Evolutionary conservation across 2,329 filamentous ascomycete genomes (phyloP).

Genomic region (Penicillium sp.): DNA sequence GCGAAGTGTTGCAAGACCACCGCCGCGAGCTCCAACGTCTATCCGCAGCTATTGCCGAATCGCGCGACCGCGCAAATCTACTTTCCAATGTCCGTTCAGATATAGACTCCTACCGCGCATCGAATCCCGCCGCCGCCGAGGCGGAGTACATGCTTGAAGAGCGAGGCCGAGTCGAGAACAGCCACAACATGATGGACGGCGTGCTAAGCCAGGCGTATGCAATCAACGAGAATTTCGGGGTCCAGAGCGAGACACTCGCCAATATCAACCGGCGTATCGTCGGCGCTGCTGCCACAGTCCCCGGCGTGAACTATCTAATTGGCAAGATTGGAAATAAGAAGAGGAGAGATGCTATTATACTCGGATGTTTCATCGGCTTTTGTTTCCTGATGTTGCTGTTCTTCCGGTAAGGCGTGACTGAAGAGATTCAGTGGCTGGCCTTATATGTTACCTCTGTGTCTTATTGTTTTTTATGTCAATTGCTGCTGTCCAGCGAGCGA

Average conservation of each 20-base stretch:
- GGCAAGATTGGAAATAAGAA: constrained; percentile 91
- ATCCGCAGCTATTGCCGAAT: constrained; percentile 67
- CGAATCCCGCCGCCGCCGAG: constrained; percentile 77
- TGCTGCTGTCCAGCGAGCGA: constrained; percentile 19
- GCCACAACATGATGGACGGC: constrained; percentile 81
- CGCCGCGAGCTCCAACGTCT: constrained; percentile 75
- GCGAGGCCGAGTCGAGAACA: constrained; percentile 78
- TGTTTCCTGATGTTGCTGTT: constrained; percentile 85
- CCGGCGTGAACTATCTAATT: constrained; percentile 88
- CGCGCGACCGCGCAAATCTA: constrained; percentile 83
- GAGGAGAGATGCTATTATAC: constrained; percentile 88
- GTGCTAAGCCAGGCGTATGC: constrained; percentile 95
- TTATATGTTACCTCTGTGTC: constrained; percentile 3
- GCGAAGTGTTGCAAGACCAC: constrained; percentile 85
- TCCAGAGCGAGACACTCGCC: constrained; percentile 81
- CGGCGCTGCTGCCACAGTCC: constrained; percentile 81
- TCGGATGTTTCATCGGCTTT: constrained; percentile 85
- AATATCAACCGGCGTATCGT: constrained; percentile 91
- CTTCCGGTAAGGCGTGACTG: constrained; percentile 55
- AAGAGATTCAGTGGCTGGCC: neutral
- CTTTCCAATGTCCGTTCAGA: constrained; percentile 87
- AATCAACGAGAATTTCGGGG: constrained; percentile 82
- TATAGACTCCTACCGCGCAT: constrained; percentile 80
- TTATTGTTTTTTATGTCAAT: constrained; percentile 9
- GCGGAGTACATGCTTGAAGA: constrained; percentile 97